Evolutionary conservation across 345 rosid species (phyloP), one percentile per base, ranked within the genome.

Genomic region (Corchorus capsularis): DNA sequence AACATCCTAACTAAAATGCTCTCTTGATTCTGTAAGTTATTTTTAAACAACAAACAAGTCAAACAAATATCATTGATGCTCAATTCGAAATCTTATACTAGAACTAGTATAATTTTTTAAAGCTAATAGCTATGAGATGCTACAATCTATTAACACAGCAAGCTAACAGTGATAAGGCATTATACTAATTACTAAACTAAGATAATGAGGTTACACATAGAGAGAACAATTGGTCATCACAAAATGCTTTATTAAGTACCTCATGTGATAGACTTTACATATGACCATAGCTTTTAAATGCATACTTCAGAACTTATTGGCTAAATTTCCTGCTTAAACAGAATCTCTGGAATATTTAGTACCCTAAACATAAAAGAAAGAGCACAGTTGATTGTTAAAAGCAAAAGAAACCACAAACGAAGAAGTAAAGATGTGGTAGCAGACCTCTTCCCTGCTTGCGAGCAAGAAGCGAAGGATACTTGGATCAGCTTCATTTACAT

Each of bases 401-500:
- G 63, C 50, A 74, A 74, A 43, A 62, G 27, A 17, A 62, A 72
- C 17, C 43, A 27, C 17, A 45, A 55, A 55, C 12, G 19, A 43
- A 22, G 65, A 41, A 68, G 2, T 20, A 52, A 55, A 52, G 22
- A n/a, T 39, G 54, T 61, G 53, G 41, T 22, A 14, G 72, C 78
- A 16, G 35, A 93, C 98, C 98, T 93, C 97, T 87, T 95, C 97
- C 73, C 98, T 86, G 83, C 98, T 95, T 68, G 99, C 98, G 37
- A 95, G 97, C 87, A 95, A 82, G 84, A 95, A 95, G 14, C 97
- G 93, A 14, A 93, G 91, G 76, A 95, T 92, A 78, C 99, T 95
- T 20, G 98, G 98, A 75, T 95, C 99, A 71, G 92, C 43, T 8
- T 93, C 98, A 82, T 95, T 93, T 45, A 95, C 98, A 79, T 95